A percentile compares a stretch with the other conserved stretches of the same genome.
These are phyloP conservation scores for Bombardia bombarda DNA, from an alignment of 495 filamentous ascomycete species.

Conservation along the genomic window DNA sequence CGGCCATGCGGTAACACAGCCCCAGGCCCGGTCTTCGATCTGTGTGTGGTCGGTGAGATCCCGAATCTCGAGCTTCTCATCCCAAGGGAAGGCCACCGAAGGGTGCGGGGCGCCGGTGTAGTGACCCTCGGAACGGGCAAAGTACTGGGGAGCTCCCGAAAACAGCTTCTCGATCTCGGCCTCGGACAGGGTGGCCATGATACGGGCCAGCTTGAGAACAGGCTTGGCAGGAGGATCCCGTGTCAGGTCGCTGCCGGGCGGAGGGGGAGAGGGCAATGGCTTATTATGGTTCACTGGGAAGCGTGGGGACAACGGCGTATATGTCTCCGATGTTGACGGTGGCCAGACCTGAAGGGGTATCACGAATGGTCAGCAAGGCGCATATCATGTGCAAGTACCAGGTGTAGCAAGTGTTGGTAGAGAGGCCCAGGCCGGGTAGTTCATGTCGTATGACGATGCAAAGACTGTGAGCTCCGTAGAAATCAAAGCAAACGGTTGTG, in stretches of 20 bases:
- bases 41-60: constrained; percentile 55
- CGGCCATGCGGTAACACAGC: constrained; percentile 41
- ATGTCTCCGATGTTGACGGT: constrained; percentile 4
- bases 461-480: too few relatives aligned
- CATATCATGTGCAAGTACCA: constrained; percentile 1
- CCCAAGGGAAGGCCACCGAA: constrained; percentile 62
- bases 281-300: constrained; percentile 40
- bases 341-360: constrained; percentile 10
- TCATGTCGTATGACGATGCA: constrained; percentile 2
- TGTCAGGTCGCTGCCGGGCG: constrained; percentile 35
- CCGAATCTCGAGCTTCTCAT: constrained; percentile 52
- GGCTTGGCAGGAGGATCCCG: constrained; percentile 30
- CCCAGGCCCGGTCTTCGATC: constrained; percentile 49
- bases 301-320: constrained; percentile 26
- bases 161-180: constrained; percentile 61
- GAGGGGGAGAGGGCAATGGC: constrained; percentile 43
- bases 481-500: too few relatives aligned
- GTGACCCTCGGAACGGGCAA: constrained; percentile 47
- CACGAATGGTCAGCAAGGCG: constrained; percentile 14
- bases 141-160: constrained; percentile 71
- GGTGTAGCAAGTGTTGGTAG: too few relatives aligned
- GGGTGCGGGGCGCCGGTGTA: constrained; percentile 51
- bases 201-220: constrained; percentile 40
- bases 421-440: too few relatives aligned
- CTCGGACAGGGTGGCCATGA: constrained; percentile 49